Base-by-base conservation (phyloP, 768 basidiomycete species). In the Suillus cothurnatus region DNA sequence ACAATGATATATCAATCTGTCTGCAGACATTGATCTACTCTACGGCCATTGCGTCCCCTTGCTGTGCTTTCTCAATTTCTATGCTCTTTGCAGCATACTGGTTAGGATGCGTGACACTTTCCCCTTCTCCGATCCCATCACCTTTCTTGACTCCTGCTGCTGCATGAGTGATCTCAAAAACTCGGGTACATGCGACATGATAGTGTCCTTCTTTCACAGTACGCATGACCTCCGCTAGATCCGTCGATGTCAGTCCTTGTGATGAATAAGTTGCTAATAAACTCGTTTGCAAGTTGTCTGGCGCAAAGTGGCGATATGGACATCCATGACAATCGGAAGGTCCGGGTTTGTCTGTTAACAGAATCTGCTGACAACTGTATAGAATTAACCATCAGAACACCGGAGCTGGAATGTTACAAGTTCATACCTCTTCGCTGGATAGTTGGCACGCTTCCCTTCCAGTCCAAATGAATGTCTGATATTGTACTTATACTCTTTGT, bases 401-500 rank as follows among this genome's bases (percentile, higher is more conserved):
- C 9, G 34, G 7, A 59, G 19, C 14, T 31, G 12, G 34, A 26
- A 31, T 6, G 47, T 49, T 43, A 19, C 15, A 43, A 2, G 62
- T 3, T 70, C 81, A 53, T 65, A 93, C 97, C 86, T 96, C 79
- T 91, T 94, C 1, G 97, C 95, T 2, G 93, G 85, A 76, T 99
- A 99, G 73, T 98, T 98, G 47, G 91, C 92, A 52, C 97, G 87
- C 76, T 91, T 94, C 12, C 97, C 97, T 74, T 99, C 97, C 61
- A 97, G 79, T 43, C 97, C 97, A 71, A 89, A 99, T 6, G 88
- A 89, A 75, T 99, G 97, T 53, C 97, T 89, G 71, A 99, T 95
- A 69, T 99, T 99, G 76, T 99, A 99, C 71, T 88, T 90, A 84
- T 98, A 90, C 74, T 97, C 93, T 74, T 99, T 99, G 81, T 96